Conservation (phyloP, 1,284 basidiomycete species). For the Moesziomyces sp. region DNA sequence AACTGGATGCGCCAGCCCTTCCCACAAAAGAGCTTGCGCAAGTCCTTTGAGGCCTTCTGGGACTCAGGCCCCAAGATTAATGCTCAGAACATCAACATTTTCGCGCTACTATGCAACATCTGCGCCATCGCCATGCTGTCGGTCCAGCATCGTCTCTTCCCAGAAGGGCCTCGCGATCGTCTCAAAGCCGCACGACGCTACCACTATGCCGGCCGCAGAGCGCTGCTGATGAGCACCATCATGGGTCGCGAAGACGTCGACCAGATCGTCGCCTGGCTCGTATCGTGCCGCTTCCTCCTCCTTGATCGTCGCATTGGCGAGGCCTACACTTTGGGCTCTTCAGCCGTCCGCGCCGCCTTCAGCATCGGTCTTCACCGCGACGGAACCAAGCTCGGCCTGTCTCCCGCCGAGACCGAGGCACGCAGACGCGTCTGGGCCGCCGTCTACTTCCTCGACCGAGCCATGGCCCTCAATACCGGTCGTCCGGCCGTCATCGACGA, state of each 20-base stretch:
- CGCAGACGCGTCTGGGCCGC: constrained; percentile 59
- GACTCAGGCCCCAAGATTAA: constrained; percentile 51
- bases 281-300: constrained; percentile 56
- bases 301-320: constrained; percentile 58
- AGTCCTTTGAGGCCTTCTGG: constrained; percentile 49
- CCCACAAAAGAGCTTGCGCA: constrained; percentile 41
- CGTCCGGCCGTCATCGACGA: constrained; percentile 61
- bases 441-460: constrained; percentile 53
- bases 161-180: constrained; percentile 33
- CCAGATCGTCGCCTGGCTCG: constrained; percentile 50
- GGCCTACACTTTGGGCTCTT: constrained; percentile 50
- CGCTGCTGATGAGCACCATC: constrained; percentile 47
- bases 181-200: constrained; percentile 46
- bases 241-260: constrained; percentile 56
- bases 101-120: constrained; percentile 52
- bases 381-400: constrained; percentile 52
- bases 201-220: constrained; percentile 48
- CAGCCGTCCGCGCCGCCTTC: constrained; percentile 51
- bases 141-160: constrained; percentile 29
- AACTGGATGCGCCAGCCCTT: constrained; percentile 63
- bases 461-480: constrained; percentile 50
- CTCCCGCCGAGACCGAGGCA: constrained; percentile 46
- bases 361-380: constrained; percentile 64
- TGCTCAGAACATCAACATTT: constrained; percentile 56
- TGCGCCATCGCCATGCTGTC: constrained; percentile 48